Base-by-base conservation (phyloP, 495 filamentous ascomycete species). In the Trichoderma erinaceum region DNA sequence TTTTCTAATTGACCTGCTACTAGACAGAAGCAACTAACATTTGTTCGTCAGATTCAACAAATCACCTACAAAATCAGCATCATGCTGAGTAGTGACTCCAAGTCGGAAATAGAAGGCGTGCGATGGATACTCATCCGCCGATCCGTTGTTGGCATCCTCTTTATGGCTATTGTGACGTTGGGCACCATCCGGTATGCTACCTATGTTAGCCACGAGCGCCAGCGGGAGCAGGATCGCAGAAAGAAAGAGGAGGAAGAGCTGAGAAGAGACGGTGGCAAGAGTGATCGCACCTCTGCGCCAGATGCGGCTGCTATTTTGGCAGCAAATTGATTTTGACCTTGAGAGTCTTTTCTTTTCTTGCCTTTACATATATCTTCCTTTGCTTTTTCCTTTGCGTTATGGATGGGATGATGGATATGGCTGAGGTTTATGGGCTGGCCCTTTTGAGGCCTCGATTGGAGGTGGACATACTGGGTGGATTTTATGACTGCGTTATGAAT, bases 31-130 rank as follows among this genome's bases (percentile, higher is more conserved):
- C 38, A 68, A 67, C 69, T 78, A 70, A 75, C 70, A 71, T 21
- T 32, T 25, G 25, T 32, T 25, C 43, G 70, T 15, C 80, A 91
- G 82, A 95, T 97, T 35, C 92, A 95, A 80, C 90, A 97, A 76
- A 78, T 97, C 68, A 95, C 94, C 79, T 94, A 97, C 77, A 94
- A 94, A 74, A 97, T 98, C 74, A 93, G 89, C 11, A 90, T 97
- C 38, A 83, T 82, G 16, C 81, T 99, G 48, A 92, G 90, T 73
- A 92, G 90, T 69, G 95, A 97, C 74, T 82, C 88, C 18, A 93
- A 92, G 74, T 92, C 89, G 32, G 92, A 97, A 71, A 92, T 97
- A 58, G 95, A 99, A 76, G 90, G 89, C 2, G 72, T 99, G 44
- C 80, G 95, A 66, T 97, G 93, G 94, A 87, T 97, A 58, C 79